phyloP scores from a whole-genome alignment of 768 basidiomycete species.

The Hygrocybe punicea region DNA sequence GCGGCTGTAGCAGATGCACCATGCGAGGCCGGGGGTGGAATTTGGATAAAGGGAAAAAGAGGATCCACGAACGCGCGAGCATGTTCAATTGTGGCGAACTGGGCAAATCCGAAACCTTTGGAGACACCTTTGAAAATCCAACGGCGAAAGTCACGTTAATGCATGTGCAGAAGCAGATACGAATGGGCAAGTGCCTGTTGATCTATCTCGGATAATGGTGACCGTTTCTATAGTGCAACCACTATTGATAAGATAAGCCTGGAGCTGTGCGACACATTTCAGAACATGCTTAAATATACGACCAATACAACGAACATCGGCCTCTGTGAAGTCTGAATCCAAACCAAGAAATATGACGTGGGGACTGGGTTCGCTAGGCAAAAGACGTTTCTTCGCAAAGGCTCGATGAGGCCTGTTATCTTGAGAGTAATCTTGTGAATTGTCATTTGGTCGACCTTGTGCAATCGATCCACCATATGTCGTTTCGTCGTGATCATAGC shows the following conservation, averaged over 20 bases:
- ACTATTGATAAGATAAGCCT: constrained; percentile 68
- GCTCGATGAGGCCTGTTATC: constrained; percentile 49
- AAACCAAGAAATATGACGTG: constrained; percentile 96
- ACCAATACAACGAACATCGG: constrained; percentile 69
- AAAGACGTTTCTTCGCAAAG: constrained; percentile 69
- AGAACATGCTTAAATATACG: constrained; percentile 33
- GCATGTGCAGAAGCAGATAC: constrained; percentile 62
- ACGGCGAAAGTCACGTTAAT: constrained; percentile 67
- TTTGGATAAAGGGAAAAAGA: constrained; percentile 84
- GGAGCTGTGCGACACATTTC: constrained; percentile 59
- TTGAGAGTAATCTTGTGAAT: constrained; percentile 47
- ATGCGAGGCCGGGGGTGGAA: constrained; percentile 88
- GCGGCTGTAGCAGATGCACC: constrained; percentile 70
- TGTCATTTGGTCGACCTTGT: constrained; percentile 29
- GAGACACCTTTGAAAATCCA: constrained; percentile 81
- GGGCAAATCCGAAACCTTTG: constrained; percentile 96
- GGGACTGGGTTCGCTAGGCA: constrained; percentile 80
- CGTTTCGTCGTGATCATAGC: constrained; percentile 45
- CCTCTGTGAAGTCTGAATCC: constrained; percentile 88
- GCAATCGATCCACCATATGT: constrained; percentile 32
- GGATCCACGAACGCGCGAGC: constrained; percentile 90
- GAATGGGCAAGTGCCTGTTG: constrained; percentile 89
- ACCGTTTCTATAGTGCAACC: constrained; percentile 79
- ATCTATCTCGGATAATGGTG: constrained; percentile 95
- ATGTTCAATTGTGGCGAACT: constrained; percentile 81